Evolutionary conservation across 2,329 filamentous ascomycete species (phyloP).

Genomic region (Colletotrichum sublineola): DNA sequence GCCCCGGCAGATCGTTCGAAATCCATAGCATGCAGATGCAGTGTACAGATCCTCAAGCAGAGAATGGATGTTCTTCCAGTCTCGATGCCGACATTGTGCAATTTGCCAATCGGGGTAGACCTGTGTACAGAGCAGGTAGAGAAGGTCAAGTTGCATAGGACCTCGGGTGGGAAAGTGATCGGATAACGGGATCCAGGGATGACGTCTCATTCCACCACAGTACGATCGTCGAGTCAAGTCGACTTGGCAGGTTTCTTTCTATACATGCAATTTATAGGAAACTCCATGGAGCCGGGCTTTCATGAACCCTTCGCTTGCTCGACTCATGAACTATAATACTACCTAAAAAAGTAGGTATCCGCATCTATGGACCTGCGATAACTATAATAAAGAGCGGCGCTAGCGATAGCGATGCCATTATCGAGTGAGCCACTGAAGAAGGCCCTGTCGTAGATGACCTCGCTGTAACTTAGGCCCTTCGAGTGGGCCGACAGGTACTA

Average conservation of each 20-base stretch:
- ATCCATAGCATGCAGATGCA: background rate
- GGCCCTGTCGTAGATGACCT: background rate
- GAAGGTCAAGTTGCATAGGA: background rate
- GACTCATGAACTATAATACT: background rate
- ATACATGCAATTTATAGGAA: no score
- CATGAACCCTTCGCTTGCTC: background rate
- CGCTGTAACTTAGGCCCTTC: conserved; percentile 3
- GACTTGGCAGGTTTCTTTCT: background rate
- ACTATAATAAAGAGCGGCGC: background rate
- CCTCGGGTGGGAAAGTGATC: background rate
- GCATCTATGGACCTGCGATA: background rate
- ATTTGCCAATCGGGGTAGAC: background rate
- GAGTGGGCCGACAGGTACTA: background rate
- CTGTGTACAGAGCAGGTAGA: no score
- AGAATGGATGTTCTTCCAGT: background rate
- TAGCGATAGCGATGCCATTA: background rate
- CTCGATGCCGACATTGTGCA: background rate
- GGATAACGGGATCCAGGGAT: conserved; percentile 1
- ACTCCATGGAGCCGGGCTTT: no score
- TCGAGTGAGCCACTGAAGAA: background rate
- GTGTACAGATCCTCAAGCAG: background rate
- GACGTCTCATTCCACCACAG: background rate
- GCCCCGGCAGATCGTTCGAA: background rate
- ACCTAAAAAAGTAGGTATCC: no score
- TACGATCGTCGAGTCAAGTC: conserved; percentile 24